Evolutionary conservation across 176 grass and related monocot species (phyloP).

Genomic region (Guadua angustifolia): DNA sequence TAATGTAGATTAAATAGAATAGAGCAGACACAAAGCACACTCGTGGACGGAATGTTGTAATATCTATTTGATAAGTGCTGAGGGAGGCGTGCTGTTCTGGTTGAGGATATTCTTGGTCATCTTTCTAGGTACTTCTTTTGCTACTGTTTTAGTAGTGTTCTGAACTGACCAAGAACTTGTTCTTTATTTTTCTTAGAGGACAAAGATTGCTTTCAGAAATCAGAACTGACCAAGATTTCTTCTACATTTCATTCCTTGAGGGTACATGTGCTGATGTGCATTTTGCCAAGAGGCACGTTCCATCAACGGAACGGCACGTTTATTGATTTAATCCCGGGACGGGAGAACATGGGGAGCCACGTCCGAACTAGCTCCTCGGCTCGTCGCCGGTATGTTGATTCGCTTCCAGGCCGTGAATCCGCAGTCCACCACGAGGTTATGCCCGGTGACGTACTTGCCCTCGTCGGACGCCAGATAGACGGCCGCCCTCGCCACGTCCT

Average conservation of each 20-base stretch:
- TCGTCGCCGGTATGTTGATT: slow-evolving; percentile 9
- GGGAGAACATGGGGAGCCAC: background rate
- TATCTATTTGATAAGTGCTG: slow-evolving; percentile 50
- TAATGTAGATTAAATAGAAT: slow-evolving; percentile 65
- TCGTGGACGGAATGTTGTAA: slow-evolving; percentile 37
- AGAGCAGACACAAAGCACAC: slow-evolving; percentile 44
- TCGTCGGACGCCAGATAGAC: slow-evolving; percentile 58
- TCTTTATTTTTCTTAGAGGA: too few species aligned
- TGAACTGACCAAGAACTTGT: background rate
- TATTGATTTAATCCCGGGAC: background rate
- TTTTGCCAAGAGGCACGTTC: background rate
- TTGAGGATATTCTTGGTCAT: background rate
- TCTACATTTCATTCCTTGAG: background rate
- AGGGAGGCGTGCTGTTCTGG: background rate
- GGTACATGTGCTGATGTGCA: background rate
- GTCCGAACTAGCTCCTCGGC: background rate
- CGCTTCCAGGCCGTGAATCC: slow-evolving; percentile 57
- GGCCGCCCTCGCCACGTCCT: slow-evolving; percentile 62
- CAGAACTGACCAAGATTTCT: too few species aligned
- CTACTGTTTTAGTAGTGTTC: background rate
- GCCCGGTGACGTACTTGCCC: slow-evolving; percentile 51
- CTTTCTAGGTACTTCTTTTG: background rate
- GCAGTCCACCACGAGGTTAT: slow-evolving; percentile 51
- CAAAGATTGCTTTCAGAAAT: too few species aligned
- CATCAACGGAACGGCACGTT: background rate